Base-by-base conservation (phyloP, 805 yeast species). In the Metschnikowia sp. region DNA sequence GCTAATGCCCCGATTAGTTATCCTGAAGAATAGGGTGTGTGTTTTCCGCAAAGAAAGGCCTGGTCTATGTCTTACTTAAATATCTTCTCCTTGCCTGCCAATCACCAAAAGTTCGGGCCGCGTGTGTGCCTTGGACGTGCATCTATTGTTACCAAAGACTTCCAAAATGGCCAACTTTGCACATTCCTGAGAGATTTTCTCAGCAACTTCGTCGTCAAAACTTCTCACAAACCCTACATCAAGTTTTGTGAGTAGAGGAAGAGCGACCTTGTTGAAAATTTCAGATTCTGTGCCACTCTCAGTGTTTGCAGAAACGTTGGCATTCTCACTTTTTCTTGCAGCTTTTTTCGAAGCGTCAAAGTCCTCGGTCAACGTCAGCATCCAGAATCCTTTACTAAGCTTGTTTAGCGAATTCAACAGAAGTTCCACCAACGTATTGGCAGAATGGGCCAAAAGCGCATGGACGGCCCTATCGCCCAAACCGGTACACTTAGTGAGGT, bases 151-250 rank as follows among this genome's bases (percentile, higher is more conserved):
- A 1, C 97, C 97, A 62, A 84, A 89, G 12, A 88, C 91, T 57
- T 88, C 95, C 46, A 92, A 61, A 12, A 86, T 73, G 39, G 76
- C 74, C 47, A 92, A 65, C 40, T 78, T 78, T 0, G 82, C 77
- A 52, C 94, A 87, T 10, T 77, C 74, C 28, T 75, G 66, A 3
- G 86, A 76, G 18, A 89, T 55, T 29, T 76, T 58, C 26, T 77
- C 78, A n/a, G 91, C 62, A 0, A 81, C 76, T 15, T 74, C 76
- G 63, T 92, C 88, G 60, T 89, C 89, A 10, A 88, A 77, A 18
- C 81, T 72, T 35, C 95, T 72, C 3, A 89, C 87, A 65, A 92
- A 92, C 0, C 97, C 95, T 11, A 83, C 60, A 62, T 92, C 94
- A 13, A 88, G 56, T 32, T 80, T 76, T 0, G 88, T 81, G 37